Evolutionary conservation across 2,329 filamentous ascomycete genomes (phyloP), one percentile per base, ranked within the genome.

Genomic region (Calycina marina): DNA sequence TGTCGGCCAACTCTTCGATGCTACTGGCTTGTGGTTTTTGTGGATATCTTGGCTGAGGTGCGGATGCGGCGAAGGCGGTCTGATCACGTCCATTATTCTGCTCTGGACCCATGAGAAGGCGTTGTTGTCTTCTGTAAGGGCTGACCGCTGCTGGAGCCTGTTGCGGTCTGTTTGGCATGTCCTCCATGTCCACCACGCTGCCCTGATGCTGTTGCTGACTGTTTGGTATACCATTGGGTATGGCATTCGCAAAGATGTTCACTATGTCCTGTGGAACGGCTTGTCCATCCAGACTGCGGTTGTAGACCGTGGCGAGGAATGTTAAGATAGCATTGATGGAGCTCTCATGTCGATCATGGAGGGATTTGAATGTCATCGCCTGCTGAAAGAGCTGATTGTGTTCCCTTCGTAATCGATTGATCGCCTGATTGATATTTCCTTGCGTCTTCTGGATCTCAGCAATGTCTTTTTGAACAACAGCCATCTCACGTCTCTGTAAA

Each of bases 321-420:
- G 86, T 93, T 25, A 98, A 67, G 40, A 98, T 96, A n/a, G 88
- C 88, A 50, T 94, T 96, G 57, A 98, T 96, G 1, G 88, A 94
- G 52, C 88, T 93, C 53, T 98, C 90, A 50, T 98, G 90, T n/a
- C 90, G 77, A 45, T 88, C 85, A 50, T 96, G 88, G 51, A 93
- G 74, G 37, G 73, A 80, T 55, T 96, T 86, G 52, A 94, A 94
- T 36, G 81, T 76, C 27, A 81, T 69, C 0, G 88, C 86, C 55
- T 94, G 85, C 35, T 81, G 78, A 48, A 86, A 92, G 17, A 94
- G 69, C 40, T 88, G 76, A 39, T 84, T 76, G 50, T 96, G 90
- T 48, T 94, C 86, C 38, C 79, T 72, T 34, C 84, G 78, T 37
- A 96, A 62, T 35, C 80, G 74, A 32, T 67, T 70, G 44, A 98